Percentiles rank a stretch among this genome's conserved stretches.
Conservation (phyloP, 164 flowering plant genomes). For the Brasenia schreberi region DNA sequence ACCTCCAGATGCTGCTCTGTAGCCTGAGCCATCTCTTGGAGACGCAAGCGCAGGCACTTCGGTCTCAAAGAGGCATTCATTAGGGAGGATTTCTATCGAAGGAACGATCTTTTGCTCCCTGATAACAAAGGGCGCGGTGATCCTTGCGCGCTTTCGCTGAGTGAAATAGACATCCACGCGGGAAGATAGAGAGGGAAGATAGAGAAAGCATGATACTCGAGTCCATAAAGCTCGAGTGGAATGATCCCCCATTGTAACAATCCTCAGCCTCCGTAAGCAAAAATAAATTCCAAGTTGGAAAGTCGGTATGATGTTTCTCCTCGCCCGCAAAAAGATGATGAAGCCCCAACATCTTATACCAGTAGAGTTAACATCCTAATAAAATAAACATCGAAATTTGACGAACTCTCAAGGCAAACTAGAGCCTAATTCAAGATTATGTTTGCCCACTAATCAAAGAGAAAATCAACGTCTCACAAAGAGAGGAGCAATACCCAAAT, state of each 20-base stretch:
- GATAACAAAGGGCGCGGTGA: slow-evolving; percentile 20
- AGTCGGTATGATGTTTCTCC: background rate
- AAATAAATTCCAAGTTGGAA: background rate
- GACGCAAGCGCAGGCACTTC: slow-evolving; percentile 56
- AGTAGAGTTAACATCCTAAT: no score
- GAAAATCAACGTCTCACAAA: no score
- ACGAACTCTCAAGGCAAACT: background rate
- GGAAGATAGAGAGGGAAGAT: slow-evolving; percentile 9
- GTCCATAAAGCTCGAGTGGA: slow-evolving; percentile 14
- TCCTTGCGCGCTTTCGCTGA: slow-evolving; percentile 27
- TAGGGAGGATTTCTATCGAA: slow-evolving; percentile 60
- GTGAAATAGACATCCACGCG: slow-evolving; percentile 23
- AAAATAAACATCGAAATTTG: background rate
- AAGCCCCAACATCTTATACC: background rate
- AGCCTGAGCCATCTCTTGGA: slow-evolving; percentile 72
- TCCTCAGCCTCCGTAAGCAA: slow-evolving; percentile 19
- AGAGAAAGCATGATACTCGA: slow-evolving; percentile 5
- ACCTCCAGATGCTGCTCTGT: slow-evolving; percentile 32
- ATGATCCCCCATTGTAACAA: slow-evolving; percentile 11
- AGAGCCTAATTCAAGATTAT: no score
- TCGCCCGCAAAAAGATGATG: background rate
- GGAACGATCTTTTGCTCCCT: slow-evolving; percentile 22
- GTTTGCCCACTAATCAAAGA: no score
- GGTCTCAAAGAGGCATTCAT: slow-evolving; percentile 76
- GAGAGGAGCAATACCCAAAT: no score